Evolutionary conservation across 768 basidiomycete species (phyloP).

Genomic region (Cystobasidium ongulense): DNA sequence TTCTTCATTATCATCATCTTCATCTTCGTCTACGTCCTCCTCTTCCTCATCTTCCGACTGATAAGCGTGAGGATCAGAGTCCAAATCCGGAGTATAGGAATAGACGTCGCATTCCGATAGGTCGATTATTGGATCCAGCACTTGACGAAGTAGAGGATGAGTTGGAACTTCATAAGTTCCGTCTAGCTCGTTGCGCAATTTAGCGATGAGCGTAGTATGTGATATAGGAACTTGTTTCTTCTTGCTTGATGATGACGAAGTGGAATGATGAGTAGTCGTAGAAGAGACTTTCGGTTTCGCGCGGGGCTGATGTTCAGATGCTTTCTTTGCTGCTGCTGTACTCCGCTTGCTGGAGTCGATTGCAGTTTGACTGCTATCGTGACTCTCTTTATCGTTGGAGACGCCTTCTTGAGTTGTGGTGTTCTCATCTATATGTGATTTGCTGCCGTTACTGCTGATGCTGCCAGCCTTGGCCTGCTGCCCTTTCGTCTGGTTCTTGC

Average conservation of each 20-base stretch:
- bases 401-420: too few species aligned
- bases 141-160: constrained; percentile 76
- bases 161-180: constrained; percentile 49
- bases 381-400: too few species aligned
- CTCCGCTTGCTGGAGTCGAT: too few species aligned
- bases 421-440: too few species aligned
- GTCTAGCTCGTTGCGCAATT: neutral
- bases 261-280: neutral
- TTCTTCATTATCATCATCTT: constrained; percentile 53
- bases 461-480: neutral
- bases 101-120: constrained; percentile 90
- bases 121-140: constrained; percentile 81
- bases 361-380: too few species aligned
- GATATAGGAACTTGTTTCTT: neutral
- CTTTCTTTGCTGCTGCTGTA: too few species aligned
- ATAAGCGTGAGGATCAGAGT: constrained; percentile 80
- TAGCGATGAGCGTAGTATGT: neutral
- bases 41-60: constrained; percentile 43
- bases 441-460: neutral
- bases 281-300: neutral
- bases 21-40: constrained; percentile 52
- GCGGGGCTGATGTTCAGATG: neutral
- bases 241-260: neutral
- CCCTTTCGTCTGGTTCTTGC: neutral
- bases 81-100: constrained; percentile 84